These are phyloP conservation scores for Circinella umbellata DNA, from an alignment of 371 early-diverging fungal species.

Conservation along the genomic window DNA sequence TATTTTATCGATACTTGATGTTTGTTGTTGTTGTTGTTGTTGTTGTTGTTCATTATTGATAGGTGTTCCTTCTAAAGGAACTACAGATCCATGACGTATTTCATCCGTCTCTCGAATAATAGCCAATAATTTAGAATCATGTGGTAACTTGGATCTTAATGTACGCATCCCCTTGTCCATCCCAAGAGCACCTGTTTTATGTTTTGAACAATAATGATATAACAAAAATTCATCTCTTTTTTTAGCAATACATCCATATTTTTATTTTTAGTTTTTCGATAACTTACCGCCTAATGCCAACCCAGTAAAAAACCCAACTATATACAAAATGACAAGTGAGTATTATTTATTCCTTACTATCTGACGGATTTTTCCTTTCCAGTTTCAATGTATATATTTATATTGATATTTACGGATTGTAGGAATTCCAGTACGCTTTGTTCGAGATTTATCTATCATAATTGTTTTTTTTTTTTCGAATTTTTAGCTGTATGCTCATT, in stretches of 20 bases:
- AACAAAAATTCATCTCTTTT: too few species aligned
- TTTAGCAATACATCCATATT: too few species aligned
- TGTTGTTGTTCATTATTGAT: neutral
- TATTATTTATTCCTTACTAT: too few species aligned
- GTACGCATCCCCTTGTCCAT: slow-evolving; percentile 49
- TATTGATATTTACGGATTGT: slow-evolving; percentile 35
- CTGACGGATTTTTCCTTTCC: too few species aligned
- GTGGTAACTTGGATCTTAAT: slow-evolving; percentile 34
- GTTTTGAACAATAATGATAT: too few species aligned
- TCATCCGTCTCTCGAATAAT: slow-evolving; percentile 40
- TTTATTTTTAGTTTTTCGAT: too few species aligned
- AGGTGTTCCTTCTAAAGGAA: slow-evolving; percentile 1
- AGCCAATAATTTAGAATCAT: slow-evolving; percentile 34
- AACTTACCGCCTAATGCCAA: slow-evolving; percentile 31
- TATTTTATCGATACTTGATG: neutral
- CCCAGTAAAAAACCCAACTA: slow-evolving; percentile 46
- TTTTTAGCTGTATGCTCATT: neutral
- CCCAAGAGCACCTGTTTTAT: slow-evolving; percentile 23
- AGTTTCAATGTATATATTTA: too few species aligned
- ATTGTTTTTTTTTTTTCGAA: too few species aligned
- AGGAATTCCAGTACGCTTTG: slow-evolving; percentile 30
- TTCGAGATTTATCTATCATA: slow-evolving; percentile 23
- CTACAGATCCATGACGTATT: slow-evolving; percentile 11
- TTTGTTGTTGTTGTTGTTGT: slow-evolving; percentile 3
- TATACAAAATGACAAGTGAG: too few species aligned